phyloP scores from a whole-genome alignment of 768 basidiomycete genomes.

The Auriscalpium vulgare region DNA sequence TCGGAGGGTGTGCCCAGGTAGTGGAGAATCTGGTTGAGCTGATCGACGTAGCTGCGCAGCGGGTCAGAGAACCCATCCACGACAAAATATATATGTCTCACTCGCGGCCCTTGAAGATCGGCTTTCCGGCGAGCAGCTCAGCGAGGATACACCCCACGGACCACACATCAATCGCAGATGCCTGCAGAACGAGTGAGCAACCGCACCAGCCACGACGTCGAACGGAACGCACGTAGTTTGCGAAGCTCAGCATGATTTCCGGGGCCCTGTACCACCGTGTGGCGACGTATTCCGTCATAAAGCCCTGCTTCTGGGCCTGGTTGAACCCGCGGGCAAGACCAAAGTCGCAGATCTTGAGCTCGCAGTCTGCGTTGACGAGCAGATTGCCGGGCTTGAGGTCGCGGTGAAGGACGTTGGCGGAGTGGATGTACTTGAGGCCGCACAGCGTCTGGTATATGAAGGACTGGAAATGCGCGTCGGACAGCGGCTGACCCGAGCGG shows the following conservation, averaged over 20 bases:
- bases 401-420: constrained; percentile 93
- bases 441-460: constrained; percentile 99
- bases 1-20: constrained; percentile 98
- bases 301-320: constrained; percentile 82
- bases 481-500: constrained; percentile 80
- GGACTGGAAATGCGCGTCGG: constrained; percentile 88
- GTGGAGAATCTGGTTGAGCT: constrained; percentile 95
- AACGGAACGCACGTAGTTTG: constrained; percentile 67
- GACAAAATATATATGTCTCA: constrained; percentile 30
- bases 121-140: constrained; percentile 87
- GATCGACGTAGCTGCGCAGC: constrained; percentile 80
- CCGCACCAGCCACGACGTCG: background rate
- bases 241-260: constrained; percentile 98
- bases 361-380: constrained; percentile 96
- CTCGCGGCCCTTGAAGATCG: constrained; percentile 97
- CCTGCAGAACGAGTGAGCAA: constrained; percentile 32
- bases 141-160: constrained; percentile 93
- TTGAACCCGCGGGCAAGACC: constrained; percentile 93
- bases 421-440: constrained; percentile 96
- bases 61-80: background rate
- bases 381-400: constrained; percentile 94
- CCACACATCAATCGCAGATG: constrained; percentile 93
- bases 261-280: constrained; percentile 98
- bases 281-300: constrained; percentile 99
- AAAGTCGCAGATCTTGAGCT: constrained; percentile 98